These are phyloP conservation scores for Rhizophagus prolifer DNA, from an alignment of 192 early-diverging fungal genomes.

Conservation along the genomic window DNA sequence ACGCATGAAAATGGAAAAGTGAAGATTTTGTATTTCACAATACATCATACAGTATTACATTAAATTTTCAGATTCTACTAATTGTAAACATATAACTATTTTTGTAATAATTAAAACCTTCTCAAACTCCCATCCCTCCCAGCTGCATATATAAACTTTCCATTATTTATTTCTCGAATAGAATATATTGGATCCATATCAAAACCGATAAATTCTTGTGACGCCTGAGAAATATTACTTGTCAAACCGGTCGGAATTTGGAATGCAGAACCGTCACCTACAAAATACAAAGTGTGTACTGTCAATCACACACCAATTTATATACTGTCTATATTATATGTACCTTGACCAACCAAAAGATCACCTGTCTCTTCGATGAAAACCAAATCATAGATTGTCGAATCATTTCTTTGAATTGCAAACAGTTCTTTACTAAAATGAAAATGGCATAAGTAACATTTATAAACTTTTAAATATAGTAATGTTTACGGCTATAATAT, in stretches of 20 bases:
- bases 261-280: constrained; percentile 12
- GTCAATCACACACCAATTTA: neutral
- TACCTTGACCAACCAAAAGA: constrained; percentile 13
- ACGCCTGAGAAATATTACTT: neutral
- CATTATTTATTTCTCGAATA: constrained; percentile 19
- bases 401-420: constrained; percentile 19
- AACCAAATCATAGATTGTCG: neutral
- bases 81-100: too few relatives aligned
- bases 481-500: neutral
- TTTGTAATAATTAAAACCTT: neutral
- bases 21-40: too few relatives aligned
- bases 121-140: constrained; percentile 19
- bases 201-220: constrained; percentile 20
- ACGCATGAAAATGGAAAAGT: too few relatives aligned
- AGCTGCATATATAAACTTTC: neutral
- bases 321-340: neutral
- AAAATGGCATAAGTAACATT: neutral
- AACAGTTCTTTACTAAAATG: neutral
- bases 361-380: neutral
- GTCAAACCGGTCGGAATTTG: neutral
- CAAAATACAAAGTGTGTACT: neutral
- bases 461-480: neutral
- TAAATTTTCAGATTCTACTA: too few relatives aligned
- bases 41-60: too few relatives aligned
- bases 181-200: constrained; percentile 18